A percentile compares a stretch with the other conserved stretches of the same genome.
phyloP scores from a whole-genome alignment of 2,329 filamentous ascomycete species.

The Phialophora expanda region DNA sequence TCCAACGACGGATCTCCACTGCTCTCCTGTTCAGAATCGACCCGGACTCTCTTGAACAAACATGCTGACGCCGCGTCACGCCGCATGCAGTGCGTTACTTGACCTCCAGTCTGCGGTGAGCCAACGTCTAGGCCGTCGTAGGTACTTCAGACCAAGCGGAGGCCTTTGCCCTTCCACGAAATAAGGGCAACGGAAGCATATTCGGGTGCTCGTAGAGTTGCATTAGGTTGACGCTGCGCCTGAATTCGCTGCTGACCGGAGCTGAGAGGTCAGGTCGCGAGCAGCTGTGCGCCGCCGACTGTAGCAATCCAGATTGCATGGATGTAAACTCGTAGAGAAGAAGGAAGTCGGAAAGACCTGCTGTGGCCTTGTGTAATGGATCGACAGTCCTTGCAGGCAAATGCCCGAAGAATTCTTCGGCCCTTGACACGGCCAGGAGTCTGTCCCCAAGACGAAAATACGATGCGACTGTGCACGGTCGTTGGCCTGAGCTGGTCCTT shows the following conservation, averaged over 20 bases:
- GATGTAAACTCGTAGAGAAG: neutral
- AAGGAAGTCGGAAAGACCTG: neutral
- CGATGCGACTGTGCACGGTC: neutral
- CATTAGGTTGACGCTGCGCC: neutral
- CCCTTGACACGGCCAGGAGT: neutral
- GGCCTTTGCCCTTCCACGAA: neutral
- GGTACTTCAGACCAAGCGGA: neutral
- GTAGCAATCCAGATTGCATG: neutral
- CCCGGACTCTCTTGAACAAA: constrained; percentile 2
- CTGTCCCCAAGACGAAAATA: neutral
- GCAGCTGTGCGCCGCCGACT: neutral
- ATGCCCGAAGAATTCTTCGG: neutral
- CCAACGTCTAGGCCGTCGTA: neutral
- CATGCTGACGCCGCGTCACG: constrained; percentile 18
- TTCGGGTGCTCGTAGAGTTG: neutral
- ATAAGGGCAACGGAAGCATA: neutral
- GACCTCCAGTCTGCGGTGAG: neutral
- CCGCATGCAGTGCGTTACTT: constrained; percentile 6
- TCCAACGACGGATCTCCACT: constrained; percentile 18
- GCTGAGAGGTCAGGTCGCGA: neutral
- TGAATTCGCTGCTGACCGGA: neutral
- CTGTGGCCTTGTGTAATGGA: neutral
- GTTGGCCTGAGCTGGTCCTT: neutral
- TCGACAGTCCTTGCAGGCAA: neutral
- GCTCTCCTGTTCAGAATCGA: constrained; percentile 7